Conservation (phyloP, 768 basidiomycete species). For the Tulasnella sp. region DNA sequence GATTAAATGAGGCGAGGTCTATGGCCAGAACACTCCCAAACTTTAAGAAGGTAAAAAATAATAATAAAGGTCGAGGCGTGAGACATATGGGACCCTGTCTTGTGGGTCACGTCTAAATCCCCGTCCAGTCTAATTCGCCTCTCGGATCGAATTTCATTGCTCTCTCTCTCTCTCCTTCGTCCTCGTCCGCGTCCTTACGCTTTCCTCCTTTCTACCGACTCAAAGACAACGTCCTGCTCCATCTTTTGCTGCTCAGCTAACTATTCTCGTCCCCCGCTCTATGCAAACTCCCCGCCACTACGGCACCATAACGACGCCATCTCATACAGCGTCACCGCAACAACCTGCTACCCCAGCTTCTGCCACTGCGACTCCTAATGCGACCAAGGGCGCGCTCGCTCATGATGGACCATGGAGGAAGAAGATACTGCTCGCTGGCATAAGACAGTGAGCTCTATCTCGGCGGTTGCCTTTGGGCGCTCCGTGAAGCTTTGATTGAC, state of each 20-base stretch:
- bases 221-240: not conserved
- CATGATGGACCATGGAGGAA: constrained; percentile 12
- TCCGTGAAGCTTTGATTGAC: too few relatives aligned
- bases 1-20: too few relatives aligned
- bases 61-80: too few relatives aligned
- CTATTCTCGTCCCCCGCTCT: not conserved
- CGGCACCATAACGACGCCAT: not conserved
- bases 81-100: too few relatives aligned
- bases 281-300: constrained; percentile 1
- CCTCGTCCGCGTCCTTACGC: not conserved
- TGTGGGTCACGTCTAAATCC: not conserved
- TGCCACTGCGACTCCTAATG: not conserved
- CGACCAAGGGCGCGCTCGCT: not conserved
- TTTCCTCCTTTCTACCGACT: not conserved
- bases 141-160: not conserved
- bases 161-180: not conserved
- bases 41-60: too few relatives aligned
- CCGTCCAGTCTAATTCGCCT: constrained; percentile 3
- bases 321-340: not conserved
- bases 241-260: not conserved
- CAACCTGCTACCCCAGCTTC: not conserved
- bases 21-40: too few relatives aligned
- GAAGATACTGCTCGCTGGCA: constrained; percentile 15
- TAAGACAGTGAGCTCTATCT: constrained; percentile 12
- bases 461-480: not conserved